Base-by-base conservation (phyloP, 2,329 filamentous ascomycete genomes). In the Hypoxylon sp. region DNA sequence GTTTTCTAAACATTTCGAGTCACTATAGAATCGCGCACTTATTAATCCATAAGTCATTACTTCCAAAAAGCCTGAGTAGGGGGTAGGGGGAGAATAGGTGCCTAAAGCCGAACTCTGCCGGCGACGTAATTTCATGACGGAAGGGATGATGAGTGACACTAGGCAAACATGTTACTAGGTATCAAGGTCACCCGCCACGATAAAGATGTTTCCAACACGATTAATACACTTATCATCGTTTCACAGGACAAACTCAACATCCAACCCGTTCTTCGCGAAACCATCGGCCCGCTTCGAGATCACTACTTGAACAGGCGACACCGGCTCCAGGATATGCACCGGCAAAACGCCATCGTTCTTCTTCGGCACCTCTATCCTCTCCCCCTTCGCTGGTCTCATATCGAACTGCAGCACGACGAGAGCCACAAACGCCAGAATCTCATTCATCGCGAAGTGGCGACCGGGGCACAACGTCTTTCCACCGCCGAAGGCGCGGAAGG, bases 381-480 rank as follows among this genome's bases (percentile, higher is more conserved):
- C 67, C 1, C 67, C 70, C 1, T 34, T 56, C 22, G 68, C 56
- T 1, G 64, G 57, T 24, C 51, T 50, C 57, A 72, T 63, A 37
- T 78, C 76, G 32, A 78, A 78, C 24, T 72, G 73, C 32, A 75
- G 44, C 2, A 78, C 62, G 11, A 77, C 60, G 13, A 74, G 60
- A 4, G 74, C 73, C 10, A 77, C 73, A 20, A 78, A 69, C 13
- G 72, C 71, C 15, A 79, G 60, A 19, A 79, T 78, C 68, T 79
- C 77, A 39, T 76, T 75, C 68, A 73, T 77, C 3, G 78, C 78
- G 39, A 79, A 78, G 67, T 79, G 73, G 4, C 77, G 71, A 0
- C 78, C 78, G 2, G 78, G 78, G 59, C 78, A 79, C 7, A 79
- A 66, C 52, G 78, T 77, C 64, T 77, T 79, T 3, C 78, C 78